Evolutionary conservation across 257 asterid genomes (phyloP).

Genomic region (Solanum tarapatanum): DNA sequence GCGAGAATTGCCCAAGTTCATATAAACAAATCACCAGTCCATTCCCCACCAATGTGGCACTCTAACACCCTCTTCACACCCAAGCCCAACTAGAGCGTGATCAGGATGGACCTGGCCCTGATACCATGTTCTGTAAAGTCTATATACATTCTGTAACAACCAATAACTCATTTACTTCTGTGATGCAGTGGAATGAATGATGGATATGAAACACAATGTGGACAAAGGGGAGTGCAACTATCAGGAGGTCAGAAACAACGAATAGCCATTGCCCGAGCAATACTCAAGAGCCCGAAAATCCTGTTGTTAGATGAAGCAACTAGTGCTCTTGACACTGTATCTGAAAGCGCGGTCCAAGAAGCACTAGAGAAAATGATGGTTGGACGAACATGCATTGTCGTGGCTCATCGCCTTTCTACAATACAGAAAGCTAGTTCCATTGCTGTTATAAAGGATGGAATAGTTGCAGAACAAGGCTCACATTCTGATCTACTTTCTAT

Average conservation of each 20-base stretch:
- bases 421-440: slow-evolving; percentile 60
- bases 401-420: slow-evolving; percentile 70
- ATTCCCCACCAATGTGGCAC: background rate
- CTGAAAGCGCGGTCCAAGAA: slow-evolving; percentile 72
- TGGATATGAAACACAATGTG: slow-evolving; percentile 67
- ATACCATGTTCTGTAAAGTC: background rate
- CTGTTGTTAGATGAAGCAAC: slow-evolving; percentile 73
- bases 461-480: slow-evolving; percentile 61
- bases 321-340: slow-evolving; percentile 66
- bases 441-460: slow-evolving; percentile 65
- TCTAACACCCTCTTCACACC: background rate
- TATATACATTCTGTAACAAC: background rate
- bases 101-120: background rate
- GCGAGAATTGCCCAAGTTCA: background rate
- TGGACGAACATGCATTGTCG: slow-evolving; percentile 55
- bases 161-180: background rate
- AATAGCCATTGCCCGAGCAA: slow-evolving; percentile 73
- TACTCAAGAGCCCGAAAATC: slow-evolving; percentile 57
- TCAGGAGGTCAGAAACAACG: slow-evolving; percentile 83
- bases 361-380: slow-evolving; percentile 72
- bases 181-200: slow-evolving; percentile 61
- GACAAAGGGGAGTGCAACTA: slow-evolving; percentile 65
- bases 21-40: background rate
- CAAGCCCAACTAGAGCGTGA: background rate
- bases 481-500: slow-evolving; percentile 53